These are phyloP conservation scores for Atkinsonella hypoxylon DNA, from an alignment of 2,329 filamentous ascomycete species.

Conservation along the genomic window DNA sequence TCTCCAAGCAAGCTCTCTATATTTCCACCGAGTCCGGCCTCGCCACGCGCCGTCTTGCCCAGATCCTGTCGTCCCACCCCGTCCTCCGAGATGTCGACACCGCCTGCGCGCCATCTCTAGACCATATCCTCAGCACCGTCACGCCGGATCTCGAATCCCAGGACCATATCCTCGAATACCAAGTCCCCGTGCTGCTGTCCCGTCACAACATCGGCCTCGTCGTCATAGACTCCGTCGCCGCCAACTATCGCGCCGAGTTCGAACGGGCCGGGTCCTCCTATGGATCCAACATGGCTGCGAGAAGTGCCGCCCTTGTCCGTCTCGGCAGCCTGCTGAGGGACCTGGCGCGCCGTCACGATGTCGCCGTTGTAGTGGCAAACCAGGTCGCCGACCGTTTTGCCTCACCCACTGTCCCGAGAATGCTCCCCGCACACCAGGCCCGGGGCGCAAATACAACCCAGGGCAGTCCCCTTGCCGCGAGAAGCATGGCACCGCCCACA, in stretches of 20 bases:
- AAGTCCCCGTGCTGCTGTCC: conserved; percentile 74
- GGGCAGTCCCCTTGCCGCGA: conserved; percentile 38
- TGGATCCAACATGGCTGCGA: conserved; percentile 55
- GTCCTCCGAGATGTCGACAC: conserved; percentile 31
- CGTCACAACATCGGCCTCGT: conserved; percentile 70
- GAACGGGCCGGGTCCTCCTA: conserved; percentile 39
- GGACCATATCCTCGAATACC: conserved; percentile 87
- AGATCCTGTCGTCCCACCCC: conserved; percentile 62
- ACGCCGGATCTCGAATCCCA: conserved; percentile 88
- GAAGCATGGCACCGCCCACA: conserved; percentile 26
- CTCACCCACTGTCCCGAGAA: conserved; percentile 9
- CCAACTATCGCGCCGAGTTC: conserved; percentile 91
- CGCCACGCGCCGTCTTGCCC: conserved; percentile 66
- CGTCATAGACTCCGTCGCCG: conserved; percentile 82
- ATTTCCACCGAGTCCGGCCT: conserved; percentile 86
- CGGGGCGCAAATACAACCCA: conserved; percentile 16
- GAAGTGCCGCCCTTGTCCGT: conserved; percentile 64
- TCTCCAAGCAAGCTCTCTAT: conserved; percentile 70
- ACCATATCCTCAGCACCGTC: conserved; percentile 66
- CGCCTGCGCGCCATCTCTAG: conserved; percentile 46
- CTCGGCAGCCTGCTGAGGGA: conserved; percentile 65
- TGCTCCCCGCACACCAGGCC: conserved; percentile 1
- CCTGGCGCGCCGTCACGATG: conserved; percentile 58
- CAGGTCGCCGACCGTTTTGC: conserved; percentile 85
- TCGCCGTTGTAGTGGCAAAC: conserved; percentile 87